Evolutionary conservation across 768 basidiomycete species (phyloP).

Genomic region (Pisolithus sp.): DNA sequence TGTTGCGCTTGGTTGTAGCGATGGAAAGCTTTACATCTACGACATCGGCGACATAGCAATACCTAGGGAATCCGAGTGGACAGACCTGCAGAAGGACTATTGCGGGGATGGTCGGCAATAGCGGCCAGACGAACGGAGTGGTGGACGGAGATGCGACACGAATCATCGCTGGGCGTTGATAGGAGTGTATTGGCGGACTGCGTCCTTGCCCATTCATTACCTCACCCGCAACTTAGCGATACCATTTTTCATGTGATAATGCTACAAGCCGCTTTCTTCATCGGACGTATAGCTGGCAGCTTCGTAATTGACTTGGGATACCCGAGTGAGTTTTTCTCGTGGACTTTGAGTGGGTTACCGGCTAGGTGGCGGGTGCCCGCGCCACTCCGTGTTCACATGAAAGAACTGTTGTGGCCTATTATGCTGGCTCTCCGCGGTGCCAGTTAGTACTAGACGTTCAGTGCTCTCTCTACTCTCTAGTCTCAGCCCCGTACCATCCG

Average conservation of each 20-base stretch:
- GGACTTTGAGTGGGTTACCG: slow-evolving; percentile 10
- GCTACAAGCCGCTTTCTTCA: no score
- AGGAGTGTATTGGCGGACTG: background rate
- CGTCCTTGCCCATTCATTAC: no score
- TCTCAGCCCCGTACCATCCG: slow-evolving; percentile 1
- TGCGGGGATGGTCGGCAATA: slow-evolving; percentile 51
- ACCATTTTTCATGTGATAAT: no score
- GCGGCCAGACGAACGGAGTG: slow-evolving; percentile 37
- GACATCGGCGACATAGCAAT: slow-evolving; percentile 89
- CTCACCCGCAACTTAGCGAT: no score
- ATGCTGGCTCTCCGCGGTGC: background rate
- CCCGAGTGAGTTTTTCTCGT: background rate
- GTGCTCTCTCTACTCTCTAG: background rate
- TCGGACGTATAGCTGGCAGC: no score
- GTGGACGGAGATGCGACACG: slow-evolving; percentile 25
- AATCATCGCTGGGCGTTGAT: slow-evolving; percentile 30
- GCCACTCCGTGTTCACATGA: slow-evolving; percentile 9
- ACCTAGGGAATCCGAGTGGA: slow-evolving; percentile 90
- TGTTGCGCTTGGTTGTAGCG: slow-evolving; percentile 85
- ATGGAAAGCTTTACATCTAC: slow-evolving; percentile 89
- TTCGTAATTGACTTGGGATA: no score
- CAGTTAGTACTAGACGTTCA: background rate
- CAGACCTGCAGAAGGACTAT: slow-evolving; percentile 83
- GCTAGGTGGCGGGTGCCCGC: background rate
- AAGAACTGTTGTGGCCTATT: slow-evolving; percentile 11